Evolutionary conservation across 257 asterid genomes (phyloP), one percentile per base, ranked within the genome.

Genomic region (Solanum etuberosum): DNA sequence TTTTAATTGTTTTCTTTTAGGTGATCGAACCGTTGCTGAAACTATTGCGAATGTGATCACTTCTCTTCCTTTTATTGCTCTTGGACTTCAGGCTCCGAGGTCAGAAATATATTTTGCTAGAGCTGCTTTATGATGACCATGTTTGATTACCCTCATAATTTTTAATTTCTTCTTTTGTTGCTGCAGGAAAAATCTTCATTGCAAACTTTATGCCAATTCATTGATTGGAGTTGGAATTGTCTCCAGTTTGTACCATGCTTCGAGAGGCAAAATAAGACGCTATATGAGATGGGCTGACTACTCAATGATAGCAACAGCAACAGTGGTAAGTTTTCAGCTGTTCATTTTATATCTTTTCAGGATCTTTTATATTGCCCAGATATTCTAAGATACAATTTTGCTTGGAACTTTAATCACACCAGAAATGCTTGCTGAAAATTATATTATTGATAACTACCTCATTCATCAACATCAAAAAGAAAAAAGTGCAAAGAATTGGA

Each of bases 281-380:
- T 97, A 93, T 87, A 90, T 96, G 86, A 96, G 99, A 90, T 97
- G 99, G 99, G 99, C 97, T 51, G 99, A 96, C 92, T 95, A 97
- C 93, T 92, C 98, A 29, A 97, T 96, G 99, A 97, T 97, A 68
- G 99, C 99, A 87, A 92, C 99, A 90, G 94, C 99, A 48, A 93
- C 99, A 12, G 95, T 96, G 91, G 99, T 95, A 86, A 87, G 94
- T 85, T 29, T 42, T 29, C 37, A 46, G 67, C 42, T 18, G 85
- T 80, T 48, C 42, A 29, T 81, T 48, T 29, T 81, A 29, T 15
- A 80, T 43, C 59, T 78, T 78, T 43, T 78, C 63, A 14, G 84
- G 38, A 46, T 80, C 67, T 46, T 73, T 80, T 29, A 29, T 80
- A n/a, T 80, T 46, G 68, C 40, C 85, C 65, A 80, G 67, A 48